Base-by-base conservation (phyloP, 1,284 basidiomycete genomes). In the Ceratobasidium sp. region DNA sequence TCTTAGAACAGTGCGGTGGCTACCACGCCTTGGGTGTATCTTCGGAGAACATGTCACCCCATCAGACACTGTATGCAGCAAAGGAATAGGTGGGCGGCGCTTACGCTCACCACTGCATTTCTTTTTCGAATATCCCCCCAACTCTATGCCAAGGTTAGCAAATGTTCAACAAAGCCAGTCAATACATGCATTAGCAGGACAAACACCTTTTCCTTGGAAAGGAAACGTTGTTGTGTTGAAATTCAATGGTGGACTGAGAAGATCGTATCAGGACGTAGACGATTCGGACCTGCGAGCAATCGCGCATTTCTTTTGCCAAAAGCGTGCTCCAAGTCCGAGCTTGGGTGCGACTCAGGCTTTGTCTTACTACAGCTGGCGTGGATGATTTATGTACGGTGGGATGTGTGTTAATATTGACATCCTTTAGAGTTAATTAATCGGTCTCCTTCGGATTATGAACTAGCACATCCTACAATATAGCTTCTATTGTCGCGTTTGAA, bases 161-260 rank as follows among this genome's bases (percentile, higher is more conserved):
- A 14, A 28, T 10, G 18, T 32, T 28, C 8, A 32, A 21, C 59
- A 18, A 21, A 61, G 48, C 59, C 26, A 61, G 28, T 28, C 41
- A 2, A 43, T 61, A 16, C 14, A 61, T 6, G 26, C 41, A 2
- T 14, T 61, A 14, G 21, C 43, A 10, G 59, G 59, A 3, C 43
- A 32, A 45, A 61, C 59, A 0, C 41, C 41, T n/a, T 43, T 46
- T 18, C 41, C 59, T 32, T 61, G 59, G 59, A 61, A 61, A n/a
- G 59, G 59, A 2, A 45, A 48, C 28, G 48, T 61, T 3, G 43
- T 61, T 4, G 59, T 45, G 23, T 23, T 61, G 16, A 61, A 61
- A 26, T 61, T 46, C 30, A 45, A 61, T 30, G 59, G 41, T 9
- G 39, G 28, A 28, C 41, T 16, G 18, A 16, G 43, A 23, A 18